Conservation (phyloP, 2,329 filamentous ascomycete species). For the Xylariaceae sp. region DNA sequence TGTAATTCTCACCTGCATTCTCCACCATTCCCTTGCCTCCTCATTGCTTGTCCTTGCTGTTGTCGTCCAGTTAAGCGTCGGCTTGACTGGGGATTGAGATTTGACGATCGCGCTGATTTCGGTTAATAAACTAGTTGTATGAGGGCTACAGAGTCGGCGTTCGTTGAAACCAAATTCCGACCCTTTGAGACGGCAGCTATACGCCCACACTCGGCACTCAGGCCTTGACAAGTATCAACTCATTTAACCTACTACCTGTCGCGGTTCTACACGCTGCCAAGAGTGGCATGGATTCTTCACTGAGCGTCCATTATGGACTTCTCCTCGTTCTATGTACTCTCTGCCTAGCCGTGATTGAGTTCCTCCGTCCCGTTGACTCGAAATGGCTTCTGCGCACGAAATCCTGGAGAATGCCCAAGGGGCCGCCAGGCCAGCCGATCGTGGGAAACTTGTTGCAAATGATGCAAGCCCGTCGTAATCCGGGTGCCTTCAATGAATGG, state of each 20-base stretch:
- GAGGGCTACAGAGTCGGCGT: too few relatives aligned
- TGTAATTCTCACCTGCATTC: too few relatives aligned
- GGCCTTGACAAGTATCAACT: too few relatives aligned
- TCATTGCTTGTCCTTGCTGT: too few relatives aligned
- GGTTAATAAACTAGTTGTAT: too few relatives aligned
- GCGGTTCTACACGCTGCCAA: neutral
- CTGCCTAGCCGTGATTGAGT: neutral
- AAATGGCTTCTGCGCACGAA: conserved; percentile 2
- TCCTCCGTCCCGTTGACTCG: conserved; percentile 1
- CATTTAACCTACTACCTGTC: neutral
- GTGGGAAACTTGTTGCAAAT: conserved; percentile 15
- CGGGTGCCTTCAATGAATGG: conserved; percentile 9
- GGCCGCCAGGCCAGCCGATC: conserved; percentile 12
- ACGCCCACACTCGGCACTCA: too few relatives aligned
- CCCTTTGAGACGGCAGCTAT: too few relatives aligned
- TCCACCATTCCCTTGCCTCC: too few relatives aligned
- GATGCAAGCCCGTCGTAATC: conserved; percentile 10
- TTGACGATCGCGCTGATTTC: too few relatives aligned
- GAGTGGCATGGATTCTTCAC: neutral
- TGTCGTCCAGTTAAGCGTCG: too few relatives aligned
- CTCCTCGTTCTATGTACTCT: neutral
- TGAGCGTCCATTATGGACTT: neutral
- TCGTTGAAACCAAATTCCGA: too few relatives aligned
- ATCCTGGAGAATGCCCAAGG: conserved; percentile 14
- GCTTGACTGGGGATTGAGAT: too few relatives aligned